phyloP scores from a whole-genome alignment of 208 protist species.

The Leishmania gerbilli region DNA sequence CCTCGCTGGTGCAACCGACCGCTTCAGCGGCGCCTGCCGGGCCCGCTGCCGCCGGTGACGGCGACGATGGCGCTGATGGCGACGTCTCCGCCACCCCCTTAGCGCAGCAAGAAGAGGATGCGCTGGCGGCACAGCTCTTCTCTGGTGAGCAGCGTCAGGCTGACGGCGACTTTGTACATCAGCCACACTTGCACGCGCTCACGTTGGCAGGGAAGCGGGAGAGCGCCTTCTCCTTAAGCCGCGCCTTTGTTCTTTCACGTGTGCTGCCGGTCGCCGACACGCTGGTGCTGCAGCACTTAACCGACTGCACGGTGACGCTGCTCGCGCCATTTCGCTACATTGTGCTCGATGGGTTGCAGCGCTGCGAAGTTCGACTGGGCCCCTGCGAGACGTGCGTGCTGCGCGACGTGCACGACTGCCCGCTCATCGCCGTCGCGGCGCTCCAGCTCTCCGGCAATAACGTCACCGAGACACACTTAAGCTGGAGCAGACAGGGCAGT shows the following conservation, averaged over 20 bases:
- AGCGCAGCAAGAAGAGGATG: neutral
- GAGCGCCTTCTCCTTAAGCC: slow-evolving; percentile 32
- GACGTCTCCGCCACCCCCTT: neutral
- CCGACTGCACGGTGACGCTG: slow-evolving; percentile 54
- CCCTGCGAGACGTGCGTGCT: slow-evolving; percentile 58
- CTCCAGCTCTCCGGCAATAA: slow-evolving; percentile 10
- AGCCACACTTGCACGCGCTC: slow-evolving; percentile 41
- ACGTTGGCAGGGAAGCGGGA: slow-evolving; percentile 38
- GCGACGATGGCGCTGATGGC: neutral
- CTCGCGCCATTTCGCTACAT: slow-evolving; percentile 60
- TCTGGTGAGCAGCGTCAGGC: neutral
- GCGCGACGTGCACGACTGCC: slow-evolving; percentile 45
- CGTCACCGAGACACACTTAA: slow-evolving; percentile 19
- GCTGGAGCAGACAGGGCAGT: slow-evolving; percentile 18
- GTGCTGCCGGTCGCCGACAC: slow-evolving; percentile 34
- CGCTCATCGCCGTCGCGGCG: slow-evolving; percentile 42
- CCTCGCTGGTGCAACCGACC: slow-evolving; percentile 18
- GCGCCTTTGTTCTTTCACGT: slow-evolving; percentile 30
- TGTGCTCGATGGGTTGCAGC: slow-evolving; percentile 45
- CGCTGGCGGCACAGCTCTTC: slow-evolving; percentile 12
- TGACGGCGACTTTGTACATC: slow-evolving; percentile 16
- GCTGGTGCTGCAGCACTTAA: slow-evolving; percentile 57
- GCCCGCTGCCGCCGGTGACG: neutral
- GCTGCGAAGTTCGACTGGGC: slow-evolving; percentile 59
- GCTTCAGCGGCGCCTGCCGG: slow-evolving; percentile 12